These are phyloP conservation scores for Pseudogymnoascus sp. DNA, from an alignment of 2,329 filamentous ascomycete species.

Conservation along the genomic window DNA sequence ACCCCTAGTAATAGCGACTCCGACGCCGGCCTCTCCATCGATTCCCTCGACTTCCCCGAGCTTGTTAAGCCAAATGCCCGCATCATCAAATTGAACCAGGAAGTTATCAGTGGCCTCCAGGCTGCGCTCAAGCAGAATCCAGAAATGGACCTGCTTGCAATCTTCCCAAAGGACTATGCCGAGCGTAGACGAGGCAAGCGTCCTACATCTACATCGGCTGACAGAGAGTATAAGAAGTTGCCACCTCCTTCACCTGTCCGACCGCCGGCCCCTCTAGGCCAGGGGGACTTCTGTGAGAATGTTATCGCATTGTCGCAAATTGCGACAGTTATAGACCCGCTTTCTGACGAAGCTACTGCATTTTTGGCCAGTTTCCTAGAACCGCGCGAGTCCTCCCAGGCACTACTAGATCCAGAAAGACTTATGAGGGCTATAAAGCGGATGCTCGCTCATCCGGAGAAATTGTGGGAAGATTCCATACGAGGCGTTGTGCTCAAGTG, in stretches of 20 bases:
- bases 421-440: neutral
- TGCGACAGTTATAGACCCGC: neutral
- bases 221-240: neutral
- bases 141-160: neutral
- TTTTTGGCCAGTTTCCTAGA: neutral
- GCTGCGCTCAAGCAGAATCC: neutral
- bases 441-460: conserved; percentile 12
- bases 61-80: neutral
- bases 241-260: neutral
- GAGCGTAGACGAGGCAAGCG: neutral
- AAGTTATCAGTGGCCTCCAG: neutral
- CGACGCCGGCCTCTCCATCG: neutral
- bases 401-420: neutral
- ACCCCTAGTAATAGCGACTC: neutral
- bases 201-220: neutral
- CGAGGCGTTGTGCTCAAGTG: conserved; percentile 13
- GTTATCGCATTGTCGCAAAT: neutral
- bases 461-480: conserved; percentile 9
- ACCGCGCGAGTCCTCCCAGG: neutral
- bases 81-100: neutral
- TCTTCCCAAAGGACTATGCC: neutral
- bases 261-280: neutral
- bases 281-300: neutral
- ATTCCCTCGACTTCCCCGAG: neutral
- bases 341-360: neutral